phyloP scores from a whole-genome alignment of 768 basidiomycete species.

The Hortiboletus campestris region DNA sequence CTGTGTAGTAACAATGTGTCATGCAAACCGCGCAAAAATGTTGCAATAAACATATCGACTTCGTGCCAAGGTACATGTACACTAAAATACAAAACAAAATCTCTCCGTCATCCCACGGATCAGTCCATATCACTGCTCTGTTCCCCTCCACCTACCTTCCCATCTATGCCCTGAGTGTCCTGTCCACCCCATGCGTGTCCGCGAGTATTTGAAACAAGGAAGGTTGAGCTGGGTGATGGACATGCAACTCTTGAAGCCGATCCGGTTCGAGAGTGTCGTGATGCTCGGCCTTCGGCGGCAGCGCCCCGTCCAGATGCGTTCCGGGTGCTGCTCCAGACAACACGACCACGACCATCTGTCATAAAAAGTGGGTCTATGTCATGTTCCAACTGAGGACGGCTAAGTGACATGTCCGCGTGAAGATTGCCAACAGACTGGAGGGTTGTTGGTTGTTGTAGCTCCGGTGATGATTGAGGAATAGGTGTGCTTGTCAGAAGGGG shows the following conservation, averaged over 20 bases:
- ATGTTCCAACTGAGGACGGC: slow-evolving; percentile 29
- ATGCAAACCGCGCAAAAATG: neutral
- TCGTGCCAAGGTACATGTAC: slow-evolving; percentile 3
- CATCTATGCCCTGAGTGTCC: slow-evolving; percentile 13
- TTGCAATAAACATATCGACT: neutral
- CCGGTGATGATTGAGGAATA: neutral
- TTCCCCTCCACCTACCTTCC: slow-evolving; percentile 17
- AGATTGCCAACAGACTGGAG: slow-evolving; percentile 1
- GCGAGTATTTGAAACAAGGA: slow-evolving; percentile 9
- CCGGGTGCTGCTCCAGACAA: slow-evolving; percentile 43
- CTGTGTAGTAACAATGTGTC: neutral
- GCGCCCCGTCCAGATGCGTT: slow-evolving; percentile 17
- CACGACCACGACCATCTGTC: slow-evolving; percentile 64
- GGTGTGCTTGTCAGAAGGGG: neutral
- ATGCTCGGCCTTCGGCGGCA: slow-evolving; percentile 19
- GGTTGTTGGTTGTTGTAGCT: neutral
- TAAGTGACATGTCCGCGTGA: slow-evolving; percentile 1
- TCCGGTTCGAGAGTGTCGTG: slow-evolving; percentile 21
- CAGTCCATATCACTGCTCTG: slow-evolving; percentile 11
- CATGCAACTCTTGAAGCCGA: slow-evolving; percentile 18
- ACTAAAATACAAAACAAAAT: slow-evolving; percentile 11
- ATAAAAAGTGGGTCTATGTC: slow-evolving; percentile 51
- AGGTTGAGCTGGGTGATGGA: slow-evolving; percentile 14
- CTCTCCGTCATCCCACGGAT: neutral
- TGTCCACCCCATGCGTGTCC: slow-evolving; percentile 22